Evolutionary conservation across 2,329 filamentous ascomycete genomes (phyloP).

Genomic region (Fusarium nematophilum): DNA sequence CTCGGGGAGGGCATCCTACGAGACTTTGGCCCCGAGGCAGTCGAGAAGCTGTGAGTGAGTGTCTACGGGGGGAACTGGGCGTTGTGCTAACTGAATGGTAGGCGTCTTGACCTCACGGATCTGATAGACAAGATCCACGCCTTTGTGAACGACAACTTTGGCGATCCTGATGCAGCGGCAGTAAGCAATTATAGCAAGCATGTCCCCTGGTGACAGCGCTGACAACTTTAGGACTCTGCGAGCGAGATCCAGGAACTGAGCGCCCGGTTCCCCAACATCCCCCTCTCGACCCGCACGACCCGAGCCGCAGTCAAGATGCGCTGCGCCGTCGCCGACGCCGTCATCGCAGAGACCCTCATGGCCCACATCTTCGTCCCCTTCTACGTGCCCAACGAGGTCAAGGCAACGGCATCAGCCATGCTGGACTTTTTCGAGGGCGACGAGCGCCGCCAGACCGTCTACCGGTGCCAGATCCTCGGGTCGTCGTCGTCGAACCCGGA

Average conservation of each 20-base stretch:
- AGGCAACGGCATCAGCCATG: slow-evolving; percentile 31
- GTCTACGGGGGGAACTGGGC: accelerated
- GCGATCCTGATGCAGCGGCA: slow-evolving; percentile 37
- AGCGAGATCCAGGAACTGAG: slow-evolving; percentile 42
- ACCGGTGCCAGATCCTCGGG: slow-evolving; percentile 45
- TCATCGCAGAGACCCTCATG: slow-evolving; percentile 40
- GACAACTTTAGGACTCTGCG: slow-evolving; percentile 23
- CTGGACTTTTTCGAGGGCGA: slow-evolving; percentile 42
- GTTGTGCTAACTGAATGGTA: slow-evolving; percentile 16
- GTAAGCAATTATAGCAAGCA: slow-evolving; percentile 2
- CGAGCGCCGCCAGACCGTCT: slow-evolving; percentile 39
- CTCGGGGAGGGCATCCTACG: slow-evolving; percentile 39
- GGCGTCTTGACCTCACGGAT: slow-evolving; percentile 39
- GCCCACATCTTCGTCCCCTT: slow-evolving; percentile 45
- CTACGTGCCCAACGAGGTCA: slow-evolving; percentile 36
- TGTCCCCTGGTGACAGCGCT: accelerated
- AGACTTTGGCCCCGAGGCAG: slow-evolving; percentile 31
- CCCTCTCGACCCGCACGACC: slow-evolving; percentile 37
- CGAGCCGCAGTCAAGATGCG: slow-evolving; percentile 41
- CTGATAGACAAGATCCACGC: slow-evolving; percentile 40
- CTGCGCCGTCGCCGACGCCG: slow-evolving; percentile 44
- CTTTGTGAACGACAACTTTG: slow-evolving; percentile 44
- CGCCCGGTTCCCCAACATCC: slow-evolving; percentile 38
- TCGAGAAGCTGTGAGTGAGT: slow-evolving; percentile 40
- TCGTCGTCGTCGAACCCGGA: slow-evolving; percentile 32